phyloP scores from a whole-genome alignment of 2,329 filamentous ascomycete species.

The Penicillium sp. region DNA sequence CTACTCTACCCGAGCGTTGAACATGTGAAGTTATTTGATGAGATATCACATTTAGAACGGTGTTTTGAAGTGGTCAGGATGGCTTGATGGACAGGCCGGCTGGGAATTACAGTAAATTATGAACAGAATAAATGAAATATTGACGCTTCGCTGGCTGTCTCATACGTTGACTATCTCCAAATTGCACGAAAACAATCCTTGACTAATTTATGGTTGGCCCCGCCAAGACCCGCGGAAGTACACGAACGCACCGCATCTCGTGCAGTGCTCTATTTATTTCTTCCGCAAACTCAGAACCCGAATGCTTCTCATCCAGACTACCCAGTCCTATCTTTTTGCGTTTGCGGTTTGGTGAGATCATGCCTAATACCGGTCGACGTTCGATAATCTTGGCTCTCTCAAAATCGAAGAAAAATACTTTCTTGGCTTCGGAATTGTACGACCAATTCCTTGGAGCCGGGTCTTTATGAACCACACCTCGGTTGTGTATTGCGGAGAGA shows the following conservation, averaged over 20 bases:
- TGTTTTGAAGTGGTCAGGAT: too few species aligned
- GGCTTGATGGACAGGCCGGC: too few species aligned
- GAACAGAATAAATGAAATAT: too few species aligned
- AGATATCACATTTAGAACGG: too few species aligned
- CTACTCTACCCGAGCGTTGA: too few species aligned
- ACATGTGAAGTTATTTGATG: too few species aligned
- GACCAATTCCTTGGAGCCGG: conserved; percentile 16
- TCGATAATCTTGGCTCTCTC: conserved; percentile 11
- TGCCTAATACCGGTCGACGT: conserved; percentile 3
- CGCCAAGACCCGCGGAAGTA: background rate
- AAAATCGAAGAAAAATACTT: conserved; percentile 18
- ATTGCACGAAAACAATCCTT: too few species aligned
- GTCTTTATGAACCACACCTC: conserved; percentile 16
- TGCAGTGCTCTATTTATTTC: background rate
- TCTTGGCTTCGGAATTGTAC: conserved; percentile 8
- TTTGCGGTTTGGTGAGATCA: conserved; percentile 13
- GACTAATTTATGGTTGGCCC: too few species aligned
- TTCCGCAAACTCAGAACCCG: background rate
- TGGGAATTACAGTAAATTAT: too few species aligned
- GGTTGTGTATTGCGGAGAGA: conserved; percentile 4
- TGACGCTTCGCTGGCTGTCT: too few species aligned
- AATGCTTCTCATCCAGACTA: background rate
- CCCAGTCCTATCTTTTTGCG: conserved; percentile 4
- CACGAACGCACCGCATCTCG: background rate
- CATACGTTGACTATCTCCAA: too few species aligned